Conservation (phyloP, 1,139 yeast species). For the Yamadazyma atmosphaerica region DNA sequence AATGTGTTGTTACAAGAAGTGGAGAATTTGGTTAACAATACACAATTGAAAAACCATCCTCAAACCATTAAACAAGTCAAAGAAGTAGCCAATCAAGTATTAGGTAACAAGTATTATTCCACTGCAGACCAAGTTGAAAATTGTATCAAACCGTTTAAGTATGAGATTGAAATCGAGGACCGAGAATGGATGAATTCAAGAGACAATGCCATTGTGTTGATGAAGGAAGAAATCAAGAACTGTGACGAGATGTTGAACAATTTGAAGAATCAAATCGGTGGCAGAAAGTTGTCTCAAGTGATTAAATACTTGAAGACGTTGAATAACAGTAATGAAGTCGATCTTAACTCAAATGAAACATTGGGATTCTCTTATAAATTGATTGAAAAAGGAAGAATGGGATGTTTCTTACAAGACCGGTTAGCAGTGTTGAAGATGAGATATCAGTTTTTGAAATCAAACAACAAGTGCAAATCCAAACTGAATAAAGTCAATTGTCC, state of each 20-base stretch:
- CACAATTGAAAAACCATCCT: conserved; percentile 82
- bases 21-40: conserved; percentile 66
- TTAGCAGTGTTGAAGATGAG: conserved; percentile 72
- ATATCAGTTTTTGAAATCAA: conserved; percentile 70
- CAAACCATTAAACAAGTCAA: conserved; percentile 77
- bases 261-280: conserved; percentile 76
- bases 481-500: conserved; percentile 91
- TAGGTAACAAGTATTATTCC: conserved; percentile 76
- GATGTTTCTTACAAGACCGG: conserved; percentile 78
- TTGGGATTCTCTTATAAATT: conserved; percentile 75
- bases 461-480: conserved; percentile 69
- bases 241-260: conserved; percentile 65
- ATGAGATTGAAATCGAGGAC: conserved; percentile 94
- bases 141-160: conserved; percentile 95
- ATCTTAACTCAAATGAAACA: conserved; percentile 55
- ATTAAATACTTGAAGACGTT: conserved; percentile 66
- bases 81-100: conserved; percentile 81
- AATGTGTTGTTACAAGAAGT: conserved; percentile 78
- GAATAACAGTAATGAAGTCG: conserved; percentile 42
- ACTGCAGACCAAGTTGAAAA: conserved; percentile 99
- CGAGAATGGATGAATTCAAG: conserved; percentile 87
- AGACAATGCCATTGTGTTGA: conserved; percentile 69
- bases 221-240: conserved; percentile 84
- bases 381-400: conserved; percentile 77
- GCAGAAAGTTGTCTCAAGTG: conserved; percentile 79